Base-by-base conservation (phyloP, 2,329 filamentous ascomycete genomes). In the Chaetothyriales sp. region DNA sequence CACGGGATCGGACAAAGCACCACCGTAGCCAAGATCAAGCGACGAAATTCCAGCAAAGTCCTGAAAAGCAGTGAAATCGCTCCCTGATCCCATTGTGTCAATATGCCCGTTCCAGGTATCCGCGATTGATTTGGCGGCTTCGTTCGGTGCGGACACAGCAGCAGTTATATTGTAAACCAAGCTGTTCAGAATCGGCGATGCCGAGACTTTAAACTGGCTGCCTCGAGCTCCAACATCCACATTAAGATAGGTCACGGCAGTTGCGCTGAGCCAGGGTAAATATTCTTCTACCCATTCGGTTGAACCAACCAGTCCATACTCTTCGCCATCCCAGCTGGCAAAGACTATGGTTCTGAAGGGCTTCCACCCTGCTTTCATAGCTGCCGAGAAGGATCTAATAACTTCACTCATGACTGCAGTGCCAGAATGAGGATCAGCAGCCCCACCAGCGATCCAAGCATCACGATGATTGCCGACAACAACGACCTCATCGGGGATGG, bases 271-370 rank as follows among this genome's bases (percentile, higher is more conserved):
- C 88, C 88, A 94, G 0, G 86, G 83, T 0, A 94, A 69, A 61
- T 86, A 87, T 59, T 95, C 87, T 64, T 95, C 89, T 0, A 95
- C 87, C 88, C 89, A 95, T 64, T 95, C 89, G 0, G 89, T 94
- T 50, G 83, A 88, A 4, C 89, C 89, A 13, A 95, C 68, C 4
- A 95, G 75, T 0, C 85, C 87, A 59, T 95, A 94, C 67, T 95
- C 89, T 68, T 88, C 84, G 29, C 82, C 83, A 56, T 88, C 84
- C 84, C 83, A 87, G 65, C 79, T 83, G 80, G 85, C 89, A 63
- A 95, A 90, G 43, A 95, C 86, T 52, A 97, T 87, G 0, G 90
- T 97, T 19, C 90, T 83, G 18, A 89, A 75, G 0, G 92, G 86
- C 66, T 83, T 87, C 86, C 86, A 94, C 13, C 86, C 87, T 22